phyloP scores from a whole-genome alignment of 495 filamentous ascomycete genomes.

The Penicillium argentinense region DNA sequence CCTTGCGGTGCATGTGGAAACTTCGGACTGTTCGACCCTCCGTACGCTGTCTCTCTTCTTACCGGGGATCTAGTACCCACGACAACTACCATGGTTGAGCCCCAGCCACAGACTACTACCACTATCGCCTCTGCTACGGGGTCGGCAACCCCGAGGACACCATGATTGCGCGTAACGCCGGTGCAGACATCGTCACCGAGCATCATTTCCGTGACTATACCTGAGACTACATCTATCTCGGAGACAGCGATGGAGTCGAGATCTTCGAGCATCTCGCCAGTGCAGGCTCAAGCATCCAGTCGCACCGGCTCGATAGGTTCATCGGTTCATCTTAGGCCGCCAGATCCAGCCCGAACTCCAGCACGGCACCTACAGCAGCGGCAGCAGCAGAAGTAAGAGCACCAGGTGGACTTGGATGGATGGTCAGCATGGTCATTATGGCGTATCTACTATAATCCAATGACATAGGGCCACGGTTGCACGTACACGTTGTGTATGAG shows the following conservation, averaged over 20 bases:
- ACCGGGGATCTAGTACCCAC: slow-evolving; percentile 15
- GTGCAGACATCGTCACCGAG: background rate
- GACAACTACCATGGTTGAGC: slow-evolving; percentile 12
- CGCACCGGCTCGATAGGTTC: background rate
- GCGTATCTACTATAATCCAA: too few species aligned
- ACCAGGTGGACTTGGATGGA: background rate
- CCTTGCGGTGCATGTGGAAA: slow-evolving; percentile 20
- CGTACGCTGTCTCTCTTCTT: slow-evolving; percentile 17
- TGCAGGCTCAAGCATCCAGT: background rate
- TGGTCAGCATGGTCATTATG: background rate
- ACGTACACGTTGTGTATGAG: too few species aligned
- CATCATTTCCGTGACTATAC: background rate
- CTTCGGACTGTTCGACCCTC: slow-evolving; percentile 23
- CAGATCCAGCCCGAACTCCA: background rate
- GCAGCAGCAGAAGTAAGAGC: too few species aligned
- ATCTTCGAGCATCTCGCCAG: background rate
- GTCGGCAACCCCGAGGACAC: slow-evolving; percentile 2
- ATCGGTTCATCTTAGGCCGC: background rate
- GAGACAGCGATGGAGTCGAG: background rate
- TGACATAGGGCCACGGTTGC: too few species aligned
- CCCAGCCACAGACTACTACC: slow-evolving; percentile 11
- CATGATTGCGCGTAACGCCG: background rate
- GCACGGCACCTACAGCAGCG: background rate
- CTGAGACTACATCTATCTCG: background rate
- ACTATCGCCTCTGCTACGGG: background rate